Percentiles rank a stretch among this genome's conserved stretches.
These are phyloP conservation scores for Pilobolus umbonatus DNA, from an alignment of 192 early-diverging fungal species.

Conservation along the genomic window DNA sequence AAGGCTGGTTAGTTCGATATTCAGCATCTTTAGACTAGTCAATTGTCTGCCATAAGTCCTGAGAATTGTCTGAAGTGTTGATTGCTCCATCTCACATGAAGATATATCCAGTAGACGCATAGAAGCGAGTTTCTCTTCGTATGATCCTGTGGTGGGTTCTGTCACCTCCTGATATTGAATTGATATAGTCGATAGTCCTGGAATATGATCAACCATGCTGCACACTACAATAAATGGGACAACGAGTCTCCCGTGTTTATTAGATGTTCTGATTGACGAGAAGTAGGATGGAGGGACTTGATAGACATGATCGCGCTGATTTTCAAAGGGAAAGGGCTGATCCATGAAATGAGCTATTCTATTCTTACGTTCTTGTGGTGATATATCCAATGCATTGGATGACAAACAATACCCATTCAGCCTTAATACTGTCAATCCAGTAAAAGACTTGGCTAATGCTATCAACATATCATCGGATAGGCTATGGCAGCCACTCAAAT, in stretches of 20 bases:
- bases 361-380: conserved; percentile 7
- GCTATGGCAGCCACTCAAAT: not conserved
- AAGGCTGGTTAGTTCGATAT: conserved; percentile 22
- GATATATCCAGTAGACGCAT: conserved; percentile 19
- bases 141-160: not conserved
- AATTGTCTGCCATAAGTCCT: conserved; percentile 6
- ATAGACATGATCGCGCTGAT: conserved; percentile 22
- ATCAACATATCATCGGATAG: conserved; percentile 12
- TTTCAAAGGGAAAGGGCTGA: no score
- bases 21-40: conserved; percentile 21
- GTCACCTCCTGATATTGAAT: conserved; percentile 13
- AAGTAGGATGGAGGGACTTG: conserved; percentile 11
- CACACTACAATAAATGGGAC: not conserved
- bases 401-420: conserved; percentile 11
- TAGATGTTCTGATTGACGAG: conserved; percentile 1
- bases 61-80: conserved; percentile 17
- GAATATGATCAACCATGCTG: not conserved
- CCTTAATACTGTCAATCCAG: not conserved
- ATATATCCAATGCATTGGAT: not conserved
- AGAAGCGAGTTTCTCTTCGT: not conserved
- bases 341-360: no score
- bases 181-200: not conserved
- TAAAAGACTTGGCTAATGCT: conserved; percentile 3
- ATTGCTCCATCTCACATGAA: conserved; percentile 21
- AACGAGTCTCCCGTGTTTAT: conserved; percentile 9